Percentiles rank a stretch among this genome's conserved stretches.
These are phyloP conservation scores for Ilex asprella DNA, from an alignment of 257 asterid species.

Conservation along the genomic window DNA sequence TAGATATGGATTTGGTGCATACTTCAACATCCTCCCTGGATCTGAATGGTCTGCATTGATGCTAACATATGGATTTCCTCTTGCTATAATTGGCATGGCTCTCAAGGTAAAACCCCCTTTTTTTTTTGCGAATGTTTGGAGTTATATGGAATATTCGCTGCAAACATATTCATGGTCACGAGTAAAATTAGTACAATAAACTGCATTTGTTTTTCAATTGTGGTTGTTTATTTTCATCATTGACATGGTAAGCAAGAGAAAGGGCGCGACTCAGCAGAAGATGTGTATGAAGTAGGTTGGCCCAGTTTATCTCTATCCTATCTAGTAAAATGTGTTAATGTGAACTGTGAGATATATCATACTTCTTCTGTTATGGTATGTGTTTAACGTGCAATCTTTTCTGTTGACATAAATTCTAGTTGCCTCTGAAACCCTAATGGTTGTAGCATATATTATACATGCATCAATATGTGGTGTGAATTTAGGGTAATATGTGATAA, in stretches of 20 bases:
- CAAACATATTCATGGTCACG: background rate
- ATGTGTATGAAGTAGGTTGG: too few relatives aligned
- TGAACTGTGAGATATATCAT: too few relatives aligned
- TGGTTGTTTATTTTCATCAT: too few relatives aligned
- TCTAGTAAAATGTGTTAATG: background rate
- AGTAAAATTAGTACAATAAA: too few relatives aligned
- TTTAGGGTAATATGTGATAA: too few relatives aligned
- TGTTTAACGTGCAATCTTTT: too few relatives aligned
- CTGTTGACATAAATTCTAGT: background rate
- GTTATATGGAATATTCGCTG: background rate
- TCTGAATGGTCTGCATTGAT: slow-evolving; percentile 98
- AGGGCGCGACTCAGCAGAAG: too few relatives aligned
- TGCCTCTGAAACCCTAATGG: background rate
- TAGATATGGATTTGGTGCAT: slow-evolving; percentile 98
- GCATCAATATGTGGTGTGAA: too few relatives aligned
- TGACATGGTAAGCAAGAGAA: too few relatives aligned
- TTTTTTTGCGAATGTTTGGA: background rate
- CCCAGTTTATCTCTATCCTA: background rate
- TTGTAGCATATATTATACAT: too few relatives aligned
- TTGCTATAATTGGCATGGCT: slow-evolving; percentile 98
- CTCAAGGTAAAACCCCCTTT: slow-evolving; percentile 55
- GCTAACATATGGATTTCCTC: slow-evolving; percentile 98
- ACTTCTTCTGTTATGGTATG: background rate
- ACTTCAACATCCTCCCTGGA: slow-evolving; percentile 93
- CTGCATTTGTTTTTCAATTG: too few relatives aligned